Conservation (phyloP, 495 filamentous ascomycete genomes). For the Aspergillus mulundensis region DNA sequence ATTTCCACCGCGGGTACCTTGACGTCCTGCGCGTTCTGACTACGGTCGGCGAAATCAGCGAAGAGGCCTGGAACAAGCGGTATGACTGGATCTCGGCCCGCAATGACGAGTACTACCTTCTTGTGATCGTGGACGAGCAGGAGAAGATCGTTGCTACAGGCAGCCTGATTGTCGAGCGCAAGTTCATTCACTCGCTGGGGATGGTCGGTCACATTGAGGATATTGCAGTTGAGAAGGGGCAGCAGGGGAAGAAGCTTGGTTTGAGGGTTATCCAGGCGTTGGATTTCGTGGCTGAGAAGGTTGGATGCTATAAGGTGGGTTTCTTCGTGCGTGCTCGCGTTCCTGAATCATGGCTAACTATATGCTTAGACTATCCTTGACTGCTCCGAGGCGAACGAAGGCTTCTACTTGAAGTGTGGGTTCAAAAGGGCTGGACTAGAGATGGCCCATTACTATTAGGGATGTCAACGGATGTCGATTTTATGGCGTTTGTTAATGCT, state of each 20-base stretch:
- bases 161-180: constrained; percentile 70
- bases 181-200: constrained; percentile 48
- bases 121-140: constrained; percentile 72
- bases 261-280: constrained; percentile 90
- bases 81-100: constrained; percentile 80
- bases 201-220: constrained; percentile 96
- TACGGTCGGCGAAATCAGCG: constrained; percentile 81
- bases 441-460: constrained; percentile 93
- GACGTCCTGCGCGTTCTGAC: constrained; percentile 90
- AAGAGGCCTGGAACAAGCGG: constrained; percentile 69
- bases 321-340: not conserved
- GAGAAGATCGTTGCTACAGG: constrained; percentile 79
- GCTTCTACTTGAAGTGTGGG: constrained; percentile 98
- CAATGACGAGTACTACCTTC: constrained; percentile 77
- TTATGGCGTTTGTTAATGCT: not conserved
- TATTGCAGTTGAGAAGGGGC: constrained; percentile 87
- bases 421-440: constrained; percentile 90
- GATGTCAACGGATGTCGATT: not conserved
- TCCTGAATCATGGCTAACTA: no score
- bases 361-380: constrained; percentile 60
- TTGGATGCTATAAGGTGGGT: constrained; percentile 88
- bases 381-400: constrained; percentile 82
- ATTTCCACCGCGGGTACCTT: constrained; percentile 74
- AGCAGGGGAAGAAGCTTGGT: constrained; percentile 96
- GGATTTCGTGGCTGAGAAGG: constrained; percentile 77